Evolutionary conservation across 2,329 filamentous ascomycete species (phyloP).

Genomic region (Fusarium sulawesiense): DNA sequence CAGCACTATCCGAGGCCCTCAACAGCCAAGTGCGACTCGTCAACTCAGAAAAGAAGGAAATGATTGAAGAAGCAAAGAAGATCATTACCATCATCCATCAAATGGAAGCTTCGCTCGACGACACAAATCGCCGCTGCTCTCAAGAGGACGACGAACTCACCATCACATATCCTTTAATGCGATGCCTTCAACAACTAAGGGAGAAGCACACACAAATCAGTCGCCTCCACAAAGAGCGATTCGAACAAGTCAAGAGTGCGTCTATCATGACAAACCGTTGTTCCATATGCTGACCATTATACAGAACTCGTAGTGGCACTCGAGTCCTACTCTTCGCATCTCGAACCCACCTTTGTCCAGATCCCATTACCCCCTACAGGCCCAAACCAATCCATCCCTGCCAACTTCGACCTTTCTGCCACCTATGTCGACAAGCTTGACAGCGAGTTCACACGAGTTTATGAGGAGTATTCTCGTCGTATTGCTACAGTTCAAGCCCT

Average conservation of each 20-base stretch:
- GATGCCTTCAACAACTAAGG: slow-evolving; percentile 82
- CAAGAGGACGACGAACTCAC: slow-evolving; percentile 75
- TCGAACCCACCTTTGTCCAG: slow-evolving; percentile 88
- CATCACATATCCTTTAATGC: slow-evolving; percentile 84
- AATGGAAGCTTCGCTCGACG: slow-evolving; percentile 91
- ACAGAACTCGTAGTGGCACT: slow-evolving; percentile 91
- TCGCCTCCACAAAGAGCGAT: slow-evolving; percentile 88
- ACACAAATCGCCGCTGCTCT: slow-evolving; percentile 73
- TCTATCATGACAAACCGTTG: not conserved
- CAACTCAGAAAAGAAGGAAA: slow-evolving; percentile 85
- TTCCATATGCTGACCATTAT: slow-evolving; percentile 17
- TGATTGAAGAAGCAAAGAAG: slow-evolving; percentile 89
- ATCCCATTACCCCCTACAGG: slow-evolving; percentile 86
- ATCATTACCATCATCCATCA: slow-evolving; percentile 89
- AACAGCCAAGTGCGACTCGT: slow-evolving; percentile 90
- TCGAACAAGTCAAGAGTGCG: slow-evolving; percentile 94
- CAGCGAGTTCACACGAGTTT: slow-evolving; percentile 90
- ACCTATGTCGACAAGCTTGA: slow-evolving; percentile 89
- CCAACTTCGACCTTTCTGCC: slow-evolving; percentile 91
- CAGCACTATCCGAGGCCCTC: slow-evolving; percentile 89
- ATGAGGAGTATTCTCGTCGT: slow-evolving; percentile 93
- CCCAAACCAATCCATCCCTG: slow-evolving; percentile 78
- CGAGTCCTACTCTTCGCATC: slow-evolving; percentile 94
- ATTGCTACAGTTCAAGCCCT: slow-evolving; percentile 78
- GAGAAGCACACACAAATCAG: slow-evolving; percentile 86